Evolutionary conservation across 257 asterid genomes (phyloP), one percentile per base, ranked within the genome.

Genomic region (Rubia yunnanensis): DNA sequence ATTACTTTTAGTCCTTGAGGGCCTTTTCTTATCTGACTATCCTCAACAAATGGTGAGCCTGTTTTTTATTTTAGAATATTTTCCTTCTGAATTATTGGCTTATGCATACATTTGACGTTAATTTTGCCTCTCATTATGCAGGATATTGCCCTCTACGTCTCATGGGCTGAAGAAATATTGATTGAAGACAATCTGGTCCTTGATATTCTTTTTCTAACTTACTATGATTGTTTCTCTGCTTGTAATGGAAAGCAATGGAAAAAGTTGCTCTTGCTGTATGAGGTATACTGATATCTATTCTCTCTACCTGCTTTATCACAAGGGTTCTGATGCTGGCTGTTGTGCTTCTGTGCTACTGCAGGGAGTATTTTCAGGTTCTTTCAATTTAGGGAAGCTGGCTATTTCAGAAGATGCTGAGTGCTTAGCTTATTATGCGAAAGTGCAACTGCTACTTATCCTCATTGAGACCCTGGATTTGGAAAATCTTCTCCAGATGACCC

Each of bases 151-250:
- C 84, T 88, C 30, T 94, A 75, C 73, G 73, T 85, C 53, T 70
- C 86, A 67, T 94, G 99, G 99, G 97, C 95, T 59, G 96, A 94
- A 80, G 95, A 90, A 82, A 85, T 80, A 60, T 86, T 94, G 60
- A 80, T 73, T 28, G 99, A 94, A 81, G 94, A 79, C 80, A 94
- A 86, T 76, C 66, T 94, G 77, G 77, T 94, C 70, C 85, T 94
- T 64, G 99, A 94, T 69, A 80, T 88, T 66, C 84, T 94, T 65
- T 90, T 94, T 78, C 92, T 94, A 65, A 77, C 78, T 60, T 90
- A 84, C 82, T 86, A 86, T 44, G 99, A 88, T 83, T 86, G 90
- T 38, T 83, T 82, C 69, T 77, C 82, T 65, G 53, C 86, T 57
- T 88, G 95, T 80, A 86, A 79, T 58, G 89, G 89, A 68, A 77